Percentiles rank a stretch among this genome's conserved stretches.
These are phyloP conservation scores for Posidonia australis DNA, from an alignment of 106 monocot species.

Conservation along the genomic window DNA sequence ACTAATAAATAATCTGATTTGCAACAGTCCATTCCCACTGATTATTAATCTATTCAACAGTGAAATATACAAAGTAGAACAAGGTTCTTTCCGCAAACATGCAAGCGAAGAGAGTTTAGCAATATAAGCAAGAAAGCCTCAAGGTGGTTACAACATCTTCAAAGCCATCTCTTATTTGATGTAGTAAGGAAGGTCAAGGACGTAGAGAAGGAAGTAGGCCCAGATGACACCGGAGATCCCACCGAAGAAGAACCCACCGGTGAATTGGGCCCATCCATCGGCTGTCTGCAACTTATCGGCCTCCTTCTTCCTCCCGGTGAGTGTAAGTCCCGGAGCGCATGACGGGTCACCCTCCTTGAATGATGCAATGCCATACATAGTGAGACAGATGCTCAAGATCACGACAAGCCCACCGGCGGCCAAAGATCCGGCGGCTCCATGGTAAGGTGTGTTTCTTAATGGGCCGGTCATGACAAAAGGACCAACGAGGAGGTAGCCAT, in stretches of 20 bases:
- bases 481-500: constrained; percentile 86
- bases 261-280: constrained; percentile 84
- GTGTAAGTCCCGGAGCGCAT: constrained; percentile 61
- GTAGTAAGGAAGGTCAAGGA: constrained; percentile 89
- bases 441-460: constrained; percentile 67
- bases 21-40: no score
- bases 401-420: constrained; percentile 82
- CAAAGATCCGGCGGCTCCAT: constrained; percentile 71
- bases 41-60: no score
- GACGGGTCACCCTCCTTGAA: constrained; percentile 88
- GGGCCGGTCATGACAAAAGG: constrained; percentile 91
- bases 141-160: no score
- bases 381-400: constrained; percentile 79
- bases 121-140: no score
- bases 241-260: constrained; percentile 95
- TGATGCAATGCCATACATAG: constrained; percentile 86
- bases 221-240: constrained; percentile 79
- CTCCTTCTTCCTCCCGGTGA: constrained; percentile 88
- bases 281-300: constrained; percentile 94
- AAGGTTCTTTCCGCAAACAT: no score
- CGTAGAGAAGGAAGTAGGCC: constrained; percentile 97
- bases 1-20: no score
- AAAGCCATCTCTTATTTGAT: constrained; percentile 46
- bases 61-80: no score
- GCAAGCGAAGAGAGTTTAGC: no score